A percentile compares a stretch with the other conserved stretches of the same genome.
These are phyloP conservation scores for Puccinellia tenuiflora DNA, from an alignment of 176 grass and related monocot genomes.

Conservation along the genomic window DNA sequence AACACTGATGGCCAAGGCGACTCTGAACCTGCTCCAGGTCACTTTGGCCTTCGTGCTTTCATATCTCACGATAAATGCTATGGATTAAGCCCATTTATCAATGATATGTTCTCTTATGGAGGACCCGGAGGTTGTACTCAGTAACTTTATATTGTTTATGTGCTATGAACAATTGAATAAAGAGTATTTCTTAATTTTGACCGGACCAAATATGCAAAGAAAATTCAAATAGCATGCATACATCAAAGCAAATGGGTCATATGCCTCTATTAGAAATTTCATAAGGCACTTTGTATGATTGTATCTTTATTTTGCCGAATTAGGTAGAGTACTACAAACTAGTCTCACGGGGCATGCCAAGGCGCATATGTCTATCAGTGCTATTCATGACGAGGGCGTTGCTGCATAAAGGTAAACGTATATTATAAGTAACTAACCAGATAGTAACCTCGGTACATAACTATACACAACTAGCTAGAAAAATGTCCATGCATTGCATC, in stretches of 20 bases:
- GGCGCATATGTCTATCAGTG: too few relatives aligned
- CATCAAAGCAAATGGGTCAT: not conserved
- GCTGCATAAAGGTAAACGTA: too few relatives aligned
- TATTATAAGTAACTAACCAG: too few relatives aligned
- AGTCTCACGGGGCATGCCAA: too few relatives aligned
- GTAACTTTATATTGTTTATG: not conserved
- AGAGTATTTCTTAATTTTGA: not conserved
- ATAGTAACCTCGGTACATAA: too few relatives aligned
- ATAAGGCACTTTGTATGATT: not conserved
- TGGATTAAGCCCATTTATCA: not conserved
- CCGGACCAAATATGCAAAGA: not conserved
- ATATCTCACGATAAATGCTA: not conserved
- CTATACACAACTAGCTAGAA: too few relatives aligned
- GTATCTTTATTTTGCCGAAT: not conserved
- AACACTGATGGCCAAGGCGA: not conserved
- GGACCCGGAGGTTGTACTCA: not conserved
- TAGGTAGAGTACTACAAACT: not conserved
- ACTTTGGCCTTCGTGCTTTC: too few relatives aligned
- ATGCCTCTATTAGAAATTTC: not conserved
- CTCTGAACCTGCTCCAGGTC: not conserved
- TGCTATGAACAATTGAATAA: not conserved
- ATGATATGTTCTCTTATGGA: not conserved
- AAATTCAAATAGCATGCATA: not conserved
- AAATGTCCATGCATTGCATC: too few relatives aligned
- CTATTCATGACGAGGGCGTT: too few relatives aligned